Evolutionary conservation across 2,329 filamentous ascomycete genomes (phyloP).

Genomic region (Mycosphaerelloides madeirae): DNA sequence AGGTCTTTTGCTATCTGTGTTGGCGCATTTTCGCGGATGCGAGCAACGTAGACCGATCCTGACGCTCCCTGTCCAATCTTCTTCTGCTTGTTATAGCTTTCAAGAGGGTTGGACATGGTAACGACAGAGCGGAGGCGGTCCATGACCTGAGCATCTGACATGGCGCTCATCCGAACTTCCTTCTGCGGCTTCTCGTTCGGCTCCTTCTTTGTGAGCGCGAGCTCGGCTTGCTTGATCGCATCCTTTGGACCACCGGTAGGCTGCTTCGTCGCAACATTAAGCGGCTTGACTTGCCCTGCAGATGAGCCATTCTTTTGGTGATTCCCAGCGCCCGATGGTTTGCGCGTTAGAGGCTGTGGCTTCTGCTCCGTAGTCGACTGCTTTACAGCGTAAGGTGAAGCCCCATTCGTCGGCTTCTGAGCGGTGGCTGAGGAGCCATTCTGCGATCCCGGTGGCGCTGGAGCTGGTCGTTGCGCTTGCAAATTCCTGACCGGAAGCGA

Average conservation of each 20-base stretch:
- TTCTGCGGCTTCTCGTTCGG: constrained; percentile 74
- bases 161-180: constrained; percentile 96
- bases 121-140: constrained; percentile 89
- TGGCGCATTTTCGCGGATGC: constrained; percentile 82
- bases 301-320: constrained; percentile 24
- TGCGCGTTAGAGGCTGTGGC: constrained; percentile 25
- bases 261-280: constrained; percentile 47
- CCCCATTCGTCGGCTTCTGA: constrained; percentile 23
- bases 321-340: constrained; percentile 25
- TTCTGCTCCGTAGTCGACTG: constrained; percentile 23
- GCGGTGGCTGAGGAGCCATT: constrained; percentile 20
- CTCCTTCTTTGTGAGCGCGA: constrained; percentile 68
- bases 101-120: constrained; percentile 87
- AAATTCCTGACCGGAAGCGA: constrained; percentile 42
- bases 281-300: constrained; percentile 44
- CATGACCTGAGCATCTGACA: constrained; percentile 98
- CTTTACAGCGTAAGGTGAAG: constrained; percentile 27
- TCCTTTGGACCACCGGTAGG: constrained; percentile 46
- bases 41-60: constrained; percentile 95
- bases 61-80: constrained; percentile 99
- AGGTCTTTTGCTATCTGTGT: constrained; percentile 75
- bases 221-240: constrained; percentile 85
- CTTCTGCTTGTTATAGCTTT: constrained; percentile 98
- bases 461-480: constrained; percentile 61
- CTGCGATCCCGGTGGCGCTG: constrained; percentile 30